Evolutionary conservation across 495 filamentous ascomycete species (phyloP).

Genomic region (Penicillium cosmopolitanum): DNA sequence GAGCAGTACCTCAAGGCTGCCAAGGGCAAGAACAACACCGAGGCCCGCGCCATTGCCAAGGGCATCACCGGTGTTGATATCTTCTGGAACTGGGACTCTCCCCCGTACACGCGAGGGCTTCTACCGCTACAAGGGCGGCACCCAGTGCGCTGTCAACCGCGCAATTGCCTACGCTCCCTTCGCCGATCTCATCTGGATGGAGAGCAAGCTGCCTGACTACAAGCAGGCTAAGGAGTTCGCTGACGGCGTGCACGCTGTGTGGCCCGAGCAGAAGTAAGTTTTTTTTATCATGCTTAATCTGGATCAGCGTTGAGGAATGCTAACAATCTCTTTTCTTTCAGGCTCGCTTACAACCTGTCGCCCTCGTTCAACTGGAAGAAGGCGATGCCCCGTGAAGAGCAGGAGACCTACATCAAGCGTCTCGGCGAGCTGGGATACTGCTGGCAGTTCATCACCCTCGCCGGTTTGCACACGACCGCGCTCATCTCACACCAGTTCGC

Average conservation of each 20-base stretch:
- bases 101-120: constrained; percentile 89
- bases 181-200: constrained; percentile 98
- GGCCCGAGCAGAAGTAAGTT: constrained; percentile 94
- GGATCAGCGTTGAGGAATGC: constrained; percentile 2
- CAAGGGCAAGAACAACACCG: constrained; percentile 84
- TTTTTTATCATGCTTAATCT: neutral
- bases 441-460: constrained; percentile 99
- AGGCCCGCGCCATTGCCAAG: constrained; percentile 83
- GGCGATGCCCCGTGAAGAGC: constrained; percentile 89
- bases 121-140: constrained; percentile 90
- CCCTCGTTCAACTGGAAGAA: constrained; percentile 99
- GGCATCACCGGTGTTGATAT: constrained; percentile 80
- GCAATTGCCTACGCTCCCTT: constrained; percentile 93
- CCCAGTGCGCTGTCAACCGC: constrained; percentile 88
- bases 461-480: constrained; percentile 94
- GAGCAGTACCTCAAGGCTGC: constrained; percentile 64
- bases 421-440: constrained; percentile 89
- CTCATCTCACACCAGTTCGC: constrained; percentile 88
- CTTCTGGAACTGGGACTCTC: constrained; percentile 90
- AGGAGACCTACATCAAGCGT: constrained; percentile 95
- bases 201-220: constrained; percentile 94
- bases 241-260: constrained; percentile 88
- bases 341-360: constrained; percentile 94
- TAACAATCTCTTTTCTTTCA: constrained; percentile 27
- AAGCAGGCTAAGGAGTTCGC: constrained; percentile 93